Evolutionary conservation across 768 basidiomycete genomes (phyloP), one percentile per base, ranked within the genome.

Genomic region (Boletus sp.): DNA sequence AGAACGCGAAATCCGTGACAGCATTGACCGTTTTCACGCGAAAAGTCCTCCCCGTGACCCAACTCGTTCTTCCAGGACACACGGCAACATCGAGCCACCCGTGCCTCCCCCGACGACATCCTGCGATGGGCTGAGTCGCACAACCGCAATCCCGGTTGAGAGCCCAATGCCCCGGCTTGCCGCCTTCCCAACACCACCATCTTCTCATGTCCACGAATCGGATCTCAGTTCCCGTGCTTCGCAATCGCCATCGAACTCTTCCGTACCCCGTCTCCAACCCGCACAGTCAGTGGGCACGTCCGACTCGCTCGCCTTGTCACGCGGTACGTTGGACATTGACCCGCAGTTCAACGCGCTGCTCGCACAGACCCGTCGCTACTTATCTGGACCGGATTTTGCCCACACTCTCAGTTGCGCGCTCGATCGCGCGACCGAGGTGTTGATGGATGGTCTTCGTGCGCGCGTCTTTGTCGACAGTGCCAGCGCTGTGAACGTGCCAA

Each of bases 401-500:
- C 73, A 77, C 47, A 87, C 92, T 0, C 77, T 95, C 11, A 85
- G 87, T 49, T 81, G 80, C n/a, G 84, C 83, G 50, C 78, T 97
- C 28, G 90, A 91, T 65, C 76, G 77, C 3, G 85, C 90, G 37
- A 83, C 85, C 15, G 80, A 80, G 32, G 76, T 85, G 7, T 66
- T 96, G 29, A 78, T 90, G 56, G 76, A 77, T 1, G 82, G 83
- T 7, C 76, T 97, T 39, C 82, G 85, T 63, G 77, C 73, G 52
- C 82, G 85, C 17, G 79, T 92, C 28, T 94, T 91, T 65, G 69
- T 74, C 15, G 73, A 73, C 9, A 63, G 57, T 18, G 15, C 56
- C 9, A 67, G 45, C 18, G 56, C 56, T 2, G 49, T 56, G 14
- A 67, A 60, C 11, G 29, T 17, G 24, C 53, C 50, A 1, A 30